Base-by-base conservation (phyloP, 106 monocot species). In the Phalaenopsis aphrodite region DNA sequence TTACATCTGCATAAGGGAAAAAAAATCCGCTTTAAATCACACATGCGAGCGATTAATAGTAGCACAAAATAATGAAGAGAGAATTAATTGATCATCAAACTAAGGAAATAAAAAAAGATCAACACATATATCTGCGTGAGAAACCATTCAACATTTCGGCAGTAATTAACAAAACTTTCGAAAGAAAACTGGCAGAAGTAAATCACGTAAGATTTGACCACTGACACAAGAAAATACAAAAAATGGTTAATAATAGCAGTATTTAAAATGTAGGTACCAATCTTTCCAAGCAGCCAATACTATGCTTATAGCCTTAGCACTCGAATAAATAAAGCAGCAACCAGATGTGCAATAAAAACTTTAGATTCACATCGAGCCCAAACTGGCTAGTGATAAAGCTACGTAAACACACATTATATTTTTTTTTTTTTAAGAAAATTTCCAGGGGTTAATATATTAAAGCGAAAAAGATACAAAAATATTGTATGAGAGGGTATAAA, bases 1-100 rank as follows among this genome's bases (percentile, higher is more conserved):
- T 85, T 87, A 78, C 84, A 74, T 79, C 97, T 97, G 81, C 69
- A 81, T 84, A 77, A 71, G 38, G 30, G 30, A 30, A 30, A 12
- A 72, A 77, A 2, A 69, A 77, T 7, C 7, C 5, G 14, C 41
- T 18, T 14, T 84, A 55, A 75, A 3, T 19, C 30, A 43, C 16
- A 52, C 45, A 10, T 42, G 41, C 21, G 21, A 75, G 45, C 19
- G 1, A 36, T 37, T 36, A 41, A 78, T 56, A 58, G 19, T 12
- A 61, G 61, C 3, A 61, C 4, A 61, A 78, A 57, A 58, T 30
- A 56, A 55, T 3, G 17, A 41, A 58, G 8, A 56, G 14, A 4
- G 17, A 56, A 41, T 36, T 5, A 45, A 21, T 57, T 61, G 45
- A 74, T 19, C 15, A 43, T 71, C 43, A 45, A 12, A 3, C 10